Base-by-base conservation (phyloP, 139 green algal genomes). In the Chlamydomonas urium region DNA sequence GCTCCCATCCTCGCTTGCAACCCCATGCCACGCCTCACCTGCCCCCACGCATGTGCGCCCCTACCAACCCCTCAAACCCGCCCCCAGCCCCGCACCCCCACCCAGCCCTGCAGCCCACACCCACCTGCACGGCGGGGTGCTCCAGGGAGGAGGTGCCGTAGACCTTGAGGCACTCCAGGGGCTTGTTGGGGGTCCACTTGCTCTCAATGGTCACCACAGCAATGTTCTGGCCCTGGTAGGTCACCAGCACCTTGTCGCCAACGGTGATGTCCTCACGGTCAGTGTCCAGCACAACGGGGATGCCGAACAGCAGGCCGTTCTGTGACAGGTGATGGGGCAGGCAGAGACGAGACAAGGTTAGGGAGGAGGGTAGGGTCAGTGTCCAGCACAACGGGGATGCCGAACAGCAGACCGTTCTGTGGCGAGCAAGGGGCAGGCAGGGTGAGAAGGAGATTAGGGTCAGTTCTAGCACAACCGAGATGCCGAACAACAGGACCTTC, bases 241-340 rank as follows among this genome's bases (percentile, higher is more conserved):
- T 88, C 33, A 88, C 60, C 26, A 92, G 77, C 48, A 90, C 53
- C 69, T 82, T 81, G 69, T 85, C 74, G 8, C 84, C 84, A 1
- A 83, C 74, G 28, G 66, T 69, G 17, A 90, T 60, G 65, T 92
- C 84, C 73, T 93, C 89, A 65, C 81, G 73, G 74, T 85, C 38
- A 45, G 89, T 94, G 86, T 94, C 89, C 65, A 96, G 78, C 47
- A 96, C 89, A 69, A 96, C 88, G 58, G 90, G 90, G 58, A 96
- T 86, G 67, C 89, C 88, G 47, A 96, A 90, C 69, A 94, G 77
- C 50, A 78, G 66, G 48, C 87, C 86, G 34, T 60, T 75, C 70
- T 79, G 76, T 65, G n/a, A n/a, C n/a, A n/a, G n/a, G n/a, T n/a
- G n/a, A 50, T 14, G 14, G 14, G 14, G 42, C 17, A 36, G 28